phyloP scores from a whole-genome alignment of 2,329 filamentous ascomycete species.

The Apiospora arundinis region DNA sequence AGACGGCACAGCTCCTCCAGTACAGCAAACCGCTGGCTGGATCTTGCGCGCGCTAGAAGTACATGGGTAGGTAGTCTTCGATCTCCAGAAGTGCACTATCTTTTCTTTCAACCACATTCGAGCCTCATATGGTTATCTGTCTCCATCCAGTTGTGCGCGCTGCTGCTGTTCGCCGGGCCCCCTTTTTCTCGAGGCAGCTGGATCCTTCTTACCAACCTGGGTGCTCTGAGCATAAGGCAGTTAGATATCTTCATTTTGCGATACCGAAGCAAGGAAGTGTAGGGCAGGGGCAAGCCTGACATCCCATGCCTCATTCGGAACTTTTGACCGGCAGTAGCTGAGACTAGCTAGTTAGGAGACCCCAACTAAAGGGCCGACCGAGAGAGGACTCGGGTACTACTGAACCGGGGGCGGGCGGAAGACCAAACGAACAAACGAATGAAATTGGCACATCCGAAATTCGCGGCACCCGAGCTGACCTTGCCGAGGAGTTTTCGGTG shows the following conservation, averaged over 20 bases:
- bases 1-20: constrained; percentile 1
- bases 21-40: not conserved
- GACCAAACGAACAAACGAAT: not conserved
- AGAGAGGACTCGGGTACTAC: not conserved
- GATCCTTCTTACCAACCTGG: not conserved
- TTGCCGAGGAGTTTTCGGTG: not conserved
- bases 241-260: not conserved
- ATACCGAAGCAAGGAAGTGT: not conserved
- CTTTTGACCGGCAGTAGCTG: not conserved
- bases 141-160: not conserved
- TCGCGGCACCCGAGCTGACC: not conserved
- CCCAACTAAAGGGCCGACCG: not conserved
- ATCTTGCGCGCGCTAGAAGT: not conserved
- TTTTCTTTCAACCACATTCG: not conserved
- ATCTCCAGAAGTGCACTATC: not conserved
- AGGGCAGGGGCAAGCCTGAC: not conserved
- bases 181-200: no score
- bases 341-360: not conserved
- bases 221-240: not conserved
- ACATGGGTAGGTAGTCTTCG: not conserved
- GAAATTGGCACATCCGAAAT: not conserved
- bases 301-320: not conserved
- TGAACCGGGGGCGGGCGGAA: not conserved
- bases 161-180: no score
- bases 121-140: not conserved